phyloP scores from a whole-genome alignment of 2,329 filamentous ascomycete genomes.

The Orbilia blumenaviensis region DNA sequence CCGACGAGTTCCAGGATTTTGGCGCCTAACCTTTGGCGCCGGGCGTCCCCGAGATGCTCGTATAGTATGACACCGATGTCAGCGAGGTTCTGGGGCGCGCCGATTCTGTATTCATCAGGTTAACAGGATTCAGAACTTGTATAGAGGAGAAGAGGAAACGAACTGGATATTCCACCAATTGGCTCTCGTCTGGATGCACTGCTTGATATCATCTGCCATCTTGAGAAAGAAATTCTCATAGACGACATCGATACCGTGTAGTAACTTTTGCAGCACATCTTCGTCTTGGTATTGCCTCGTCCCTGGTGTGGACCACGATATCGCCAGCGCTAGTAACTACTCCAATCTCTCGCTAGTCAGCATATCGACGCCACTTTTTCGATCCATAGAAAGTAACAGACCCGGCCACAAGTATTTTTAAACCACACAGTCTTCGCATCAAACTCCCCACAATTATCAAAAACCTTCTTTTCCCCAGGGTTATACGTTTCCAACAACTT shows the following conservation, averaged over 20 bases:
- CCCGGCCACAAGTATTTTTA: slow-evolving; percentile 15
- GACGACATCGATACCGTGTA: slow-evolving; percentile 24
- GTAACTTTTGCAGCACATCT: slow-evolving; percentile 12
- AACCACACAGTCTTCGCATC: slow-evolving; percentile 4
- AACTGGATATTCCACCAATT: slow-evolving; percentile 50
- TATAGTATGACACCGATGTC: slow-evolving; percentile 48
- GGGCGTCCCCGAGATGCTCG: slow-evolving; percentile 21
- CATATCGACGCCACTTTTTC: too few relatives aligned
- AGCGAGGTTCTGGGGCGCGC: slow-evolving; percentile 38
- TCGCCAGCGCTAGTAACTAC: slow-evolving; percentile 12
- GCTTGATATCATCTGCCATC: slow-evolving; percentile 19
- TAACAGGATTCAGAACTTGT: neutral
- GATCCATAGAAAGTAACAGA: too few relatives aligned
- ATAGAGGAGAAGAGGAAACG: neutral
- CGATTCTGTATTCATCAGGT: slow-evolving; percentile 25
- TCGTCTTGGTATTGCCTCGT: slow-evolving; percentile 13
- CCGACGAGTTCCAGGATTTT: slow-evolving; percentile 27
- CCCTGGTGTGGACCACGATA: slow-evolving; percentile 30
- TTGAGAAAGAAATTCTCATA: slow-evolving; percentile 1
- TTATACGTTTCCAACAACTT: neutral
- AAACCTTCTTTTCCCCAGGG: neutral
- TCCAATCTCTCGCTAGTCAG: neutral
- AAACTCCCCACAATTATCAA: slow-evolving; percentile 12
- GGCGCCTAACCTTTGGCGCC: slow-evolving; percentile 17
- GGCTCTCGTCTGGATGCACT: neutral